phyloP scores from a whole-genome alignment of 1,284 basidiomycete genomes.

The Trichosporon faecale region DNA sequence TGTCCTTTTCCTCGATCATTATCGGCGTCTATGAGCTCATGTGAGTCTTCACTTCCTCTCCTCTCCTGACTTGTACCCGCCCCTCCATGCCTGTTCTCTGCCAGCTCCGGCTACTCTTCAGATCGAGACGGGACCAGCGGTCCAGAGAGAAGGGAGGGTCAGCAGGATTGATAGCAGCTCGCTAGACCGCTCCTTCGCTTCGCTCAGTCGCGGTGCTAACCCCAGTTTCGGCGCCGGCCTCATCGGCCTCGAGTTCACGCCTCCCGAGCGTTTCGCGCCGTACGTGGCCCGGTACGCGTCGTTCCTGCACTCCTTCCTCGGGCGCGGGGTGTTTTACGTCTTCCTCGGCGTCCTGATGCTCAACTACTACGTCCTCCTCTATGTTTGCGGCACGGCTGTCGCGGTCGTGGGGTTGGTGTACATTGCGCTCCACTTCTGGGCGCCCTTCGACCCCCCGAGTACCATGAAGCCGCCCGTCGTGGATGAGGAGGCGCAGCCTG shows the following conservation, averaged over 20 bases:
- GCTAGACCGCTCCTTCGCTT: not conserved
- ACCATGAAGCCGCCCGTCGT: constrained; percentile 39
- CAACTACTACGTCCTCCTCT: constrained; percentile 51
- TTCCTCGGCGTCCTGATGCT: constrained; percentile 51
- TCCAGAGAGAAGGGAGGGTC: no score
- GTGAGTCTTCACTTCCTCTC: constrained; percentile 27
- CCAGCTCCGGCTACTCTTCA: no score
- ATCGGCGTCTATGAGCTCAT: constrained; percentile 48
- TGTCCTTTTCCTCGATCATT: constrained; percentile 49
- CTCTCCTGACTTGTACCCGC: no score
- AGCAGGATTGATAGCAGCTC: no score
- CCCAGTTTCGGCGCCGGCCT: constrained; percentile 41
- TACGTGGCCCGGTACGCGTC: constrained; percentile 50
- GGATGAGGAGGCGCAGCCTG: constrained; percentile 22
- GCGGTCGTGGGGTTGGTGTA: constrained; percentile 46
- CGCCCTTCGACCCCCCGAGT: constrained; percentile 42
- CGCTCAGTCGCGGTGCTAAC: constrained; percentile 13
- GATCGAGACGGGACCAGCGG: no score
- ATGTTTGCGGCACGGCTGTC: constrained; percentile 48
- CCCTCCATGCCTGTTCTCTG: no score
- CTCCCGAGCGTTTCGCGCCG: constrained; percentile 46
- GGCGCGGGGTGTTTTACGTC: constrained; percentile 52
- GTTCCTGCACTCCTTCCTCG: constrained; percentile 52
- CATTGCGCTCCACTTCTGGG: constrained; percentile 48
- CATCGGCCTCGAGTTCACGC: constrained; percentile 47